phyloP scores from a whole-genome alignment of 139 green algal species.

The Dunaliella primolecta region DNA sequence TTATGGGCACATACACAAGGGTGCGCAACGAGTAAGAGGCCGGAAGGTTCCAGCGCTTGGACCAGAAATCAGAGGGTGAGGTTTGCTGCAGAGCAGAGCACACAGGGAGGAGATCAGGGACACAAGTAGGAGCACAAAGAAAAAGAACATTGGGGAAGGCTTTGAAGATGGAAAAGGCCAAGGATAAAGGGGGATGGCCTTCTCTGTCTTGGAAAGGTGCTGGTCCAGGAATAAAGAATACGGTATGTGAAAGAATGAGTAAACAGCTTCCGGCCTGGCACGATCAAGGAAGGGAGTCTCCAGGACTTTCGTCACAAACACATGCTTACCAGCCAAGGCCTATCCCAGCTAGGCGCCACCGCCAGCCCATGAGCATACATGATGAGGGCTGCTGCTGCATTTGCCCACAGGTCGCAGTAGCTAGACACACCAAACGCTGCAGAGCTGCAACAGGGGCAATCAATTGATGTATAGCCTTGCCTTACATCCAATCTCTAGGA shows the following conservation, averaged over 20 bases:
- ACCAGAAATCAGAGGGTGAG: conserved; percentile 34
- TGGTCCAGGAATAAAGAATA: no score
- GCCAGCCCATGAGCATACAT: conserved; percentile 18
- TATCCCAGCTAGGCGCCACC: conserved; percentile 26
- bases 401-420: conserved; percentile 35
- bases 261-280: not conserved
- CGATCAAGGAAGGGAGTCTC: no score
- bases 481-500: not conserved
- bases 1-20: conserved; percentile 30
- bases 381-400: conserved; percentile 29
- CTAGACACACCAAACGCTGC: conserved; percentile 33
- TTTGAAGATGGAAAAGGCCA: not conserved
- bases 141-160: not conserved
- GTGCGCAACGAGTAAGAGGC: conserved; percentile 20
- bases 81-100: conserved; percentile 19
- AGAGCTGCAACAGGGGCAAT: not conserved
- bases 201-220: no score
- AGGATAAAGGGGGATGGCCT: not conserved
- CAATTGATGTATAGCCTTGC: not conserved
- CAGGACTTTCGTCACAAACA: no score
- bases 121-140: no score
- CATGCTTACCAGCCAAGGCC: conserved; percentile 29
- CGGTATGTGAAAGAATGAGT: not conserved
- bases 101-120: not conserved
- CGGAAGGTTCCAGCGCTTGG: conserved; percentile 34